Conservation (phyloP, 1,139 yeast genomes). For the Yamadazyma siamensis region DNA sequence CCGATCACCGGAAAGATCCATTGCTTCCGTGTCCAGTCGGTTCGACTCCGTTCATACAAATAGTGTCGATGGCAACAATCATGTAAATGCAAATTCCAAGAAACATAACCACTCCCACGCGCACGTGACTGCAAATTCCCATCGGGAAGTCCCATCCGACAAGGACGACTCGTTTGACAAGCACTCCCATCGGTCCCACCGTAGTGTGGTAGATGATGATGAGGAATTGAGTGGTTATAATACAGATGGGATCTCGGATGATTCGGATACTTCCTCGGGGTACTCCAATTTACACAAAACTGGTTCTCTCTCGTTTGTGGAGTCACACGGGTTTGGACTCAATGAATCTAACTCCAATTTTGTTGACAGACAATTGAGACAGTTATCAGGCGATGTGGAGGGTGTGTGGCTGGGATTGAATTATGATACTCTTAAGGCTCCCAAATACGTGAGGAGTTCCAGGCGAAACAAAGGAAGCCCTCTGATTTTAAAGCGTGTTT, state of each 20-base stretch:
- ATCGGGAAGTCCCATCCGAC: no score
- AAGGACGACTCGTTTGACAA: no score
- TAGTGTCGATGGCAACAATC: no score
- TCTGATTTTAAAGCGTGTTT: conserved; percentile 50
- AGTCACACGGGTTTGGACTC: no score
- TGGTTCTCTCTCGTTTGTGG: conserved; percentile 1
- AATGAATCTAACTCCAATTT: background rate
- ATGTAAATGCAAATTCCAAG: no score
- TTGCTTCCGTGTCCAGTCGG: no score
- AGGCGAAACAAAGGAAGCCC: conserved; percentile 45
- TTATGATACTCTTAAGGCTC: conserved; percentile 40
- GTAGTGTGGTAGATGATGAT: no score
- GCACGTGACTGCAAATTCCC: no score
- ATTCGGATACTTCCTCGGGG: conserved; percentile 12
- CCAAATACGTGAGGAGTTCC: conserved; percentile 51
- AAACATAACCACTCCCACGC: no score
- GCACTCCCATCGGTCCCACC: no score
- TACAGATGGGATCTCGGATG: conserved; percentile 11
- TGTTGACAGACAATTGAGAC: background rate
- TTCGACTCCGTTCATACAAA: no score
- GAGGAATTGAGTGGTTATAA: conserved; percentile 11
- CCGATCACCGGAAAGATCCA: background rate
- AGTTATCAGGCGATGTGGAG: background rate
- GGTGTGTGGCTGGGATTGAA: conserved; percentile 28
- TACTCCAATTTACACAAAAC: conserved; percentile 11